Percentiles rank a stretch among this genome's conserved stretches.
Conservation (phyloP, 1,284 basidiomycete genomes). For the Trametes versicolor region DNA sequence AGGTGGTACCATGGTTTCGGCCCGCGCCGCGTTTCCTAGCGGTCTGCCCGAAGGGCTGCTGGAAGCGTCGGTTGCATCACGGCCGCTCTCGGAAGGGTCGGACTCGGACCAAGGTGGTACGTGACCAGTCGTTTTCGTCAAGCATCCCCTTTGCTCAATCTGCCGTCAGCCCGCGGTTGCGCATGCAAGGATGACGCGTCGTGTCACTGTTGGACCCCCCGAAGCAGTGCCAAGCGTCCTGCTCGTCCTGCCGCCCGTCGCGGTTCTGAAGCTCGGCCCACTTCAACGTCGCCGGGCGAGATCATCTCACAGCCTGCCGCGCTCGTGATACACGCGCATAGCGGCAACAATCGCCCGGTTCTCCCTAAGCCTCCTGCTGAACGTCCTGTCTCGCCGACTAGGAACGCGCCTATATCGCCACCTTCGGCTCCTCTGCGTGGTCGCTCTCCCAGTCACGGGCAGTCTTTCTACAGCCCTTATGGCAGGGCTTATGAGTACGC, state of each 20-base stretch:
- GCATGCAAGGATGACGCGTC: slow-evolving; percentile 52
- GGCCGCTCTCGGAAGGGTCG: slow-evolving; percentile 53
- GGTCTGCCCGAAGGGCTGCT: slow-evolving; percentile 69
- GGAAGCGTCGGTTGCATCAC: slow-evolving; percentile 66
- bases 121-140: not conserved
- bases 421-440: slow-evolving; percentile 21
- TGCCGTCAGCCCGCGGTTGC: slow-evolving; percentile 43
- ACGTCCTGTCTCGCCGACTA: slow-evolving; percentile 45
- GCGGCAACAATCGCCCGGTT: slow-evolving; percentile 43
- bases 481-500: slow-evolving; percentile 64
- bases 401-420: slow-evolving; percentile 34
- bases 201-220: slow-evolving; percentile 65
- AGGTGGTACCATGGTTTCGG: slow-evolving; percentile 66
- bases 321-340: slow-evolving; percentile 40
- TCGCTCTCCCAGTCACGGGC: slow-evolving; percentile 52
- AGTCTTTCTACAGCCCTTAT: slow-evolving; percentile 66
- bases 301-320: slow-evolving; percentile 39
- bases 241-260: slow-evolving; percentile 23
- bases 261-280: slow-evolving; percentile 19
- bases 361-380: slow-evolving; percentile 47
- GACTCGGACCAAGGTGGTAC: slow-evolving; percentile 62
- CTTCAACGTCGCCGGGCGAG: slow-evolving; percentile 2
- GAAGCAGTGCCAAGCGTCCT: slow-evolving; percentile 32
- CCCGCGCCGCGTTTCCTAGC: slow-evolving; percentile 75
- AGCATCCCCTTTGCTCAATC: not conserved